Evolutionary conservation across 768 basidiomycete species (phyloP).

Genomic region (Harrya chromipes): DNA sequence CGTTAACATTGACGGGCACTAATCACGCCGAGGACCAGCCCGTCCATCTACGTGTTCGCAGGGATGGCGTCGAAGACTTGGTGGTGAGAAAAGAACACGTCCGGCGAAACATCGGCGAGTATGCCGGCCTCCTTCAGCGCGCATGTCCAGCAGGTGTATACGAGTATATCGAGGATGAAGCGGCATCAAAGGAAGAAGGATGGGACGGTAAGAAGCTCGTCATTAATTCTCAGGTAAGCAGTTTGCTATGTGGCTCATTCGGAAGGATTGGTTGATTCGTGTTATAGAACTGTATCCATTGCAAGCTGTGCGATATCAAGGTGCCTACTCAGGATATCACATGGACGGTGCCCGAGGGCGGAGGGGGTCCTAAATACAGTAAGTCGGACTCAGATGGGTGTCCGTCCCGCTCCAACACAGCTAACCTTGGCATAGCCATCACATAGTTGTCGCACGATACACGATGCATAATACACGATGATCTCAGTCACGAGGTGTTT

Average conservation of each 20-base stretch:
- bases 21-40: slow-evolving; percentile 98
- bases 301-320: slow-evolving; percentile 96
- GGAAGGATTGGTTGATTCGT: not conserved
- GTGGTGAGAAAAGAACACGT: slow-evolving; percentile 63
- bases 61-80: slow-evolving; percentile 38
- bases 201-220: slow-evolving; percentile 87
- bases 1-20: slow-evolving; percentile 85
- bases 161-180: slow-evolving; percentile 84
- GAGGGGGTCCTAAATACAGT: slow-evolving; percentile 97
- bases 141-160: slow-evolving; percentile 97
- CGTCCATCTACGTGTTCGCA: slow-evolving; percentile 74
- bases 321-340: slow-evolving; percentile 95
- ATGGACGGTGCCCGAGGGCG: slow-evolving; percentile 96
- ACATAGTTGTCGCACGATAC: slow-evolving; percentile 11
- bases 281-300: slow-evolving; percentile 82
- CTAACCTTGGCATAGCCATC: slow-evolving; percentile 5
- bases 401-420: not conserved
- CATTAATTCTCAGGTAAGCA: slow-evolving; percentile 90
- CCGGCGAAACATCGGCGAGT: slow-evolving; percentile 67
- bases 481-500: too few species aligned
- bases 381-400: slow-evolving; percentile 1
- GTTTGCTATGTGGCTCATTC: not conserved
- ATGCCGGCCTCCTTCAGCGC: slow-evolving; percentile 81
- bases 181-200: slow-evolving; percentile 44
- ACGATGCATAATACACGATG: not conserved